Evolutionary conservation across 2,329 filamentous ascomycete genomes (phyloP).

Genomic region (Aspergillus fijiensis): DNA sequence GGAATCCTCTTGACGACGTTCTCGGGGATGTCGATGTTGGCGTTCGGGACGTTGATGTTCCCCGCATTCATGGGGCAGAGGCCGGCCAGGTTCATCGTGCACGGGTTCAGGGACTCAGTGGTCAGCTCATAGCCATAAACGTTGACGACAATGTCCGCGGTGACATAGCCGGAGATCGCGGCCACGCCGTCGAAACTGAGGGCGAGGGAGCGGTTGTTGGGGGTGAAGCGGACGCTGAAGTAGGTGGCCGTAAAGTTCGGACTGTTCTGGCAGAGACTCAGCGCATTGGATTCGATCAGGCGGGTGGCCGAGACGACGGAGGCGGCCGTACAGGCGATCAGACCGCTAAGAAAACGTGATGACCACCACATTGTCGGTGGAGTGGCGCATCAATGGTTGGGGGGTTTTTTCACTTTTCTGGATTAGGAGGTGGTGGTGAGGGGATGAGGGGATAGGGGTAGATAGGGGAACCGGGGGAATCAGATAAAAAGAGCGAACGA

Average conservation of each 20-base stretch:
- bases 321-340: conserved; percentile 39
- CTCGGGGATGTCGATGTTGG: background rate
- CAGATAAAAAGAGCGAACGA: background rate
- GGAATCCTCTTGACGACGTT: conserved; percentile 4
- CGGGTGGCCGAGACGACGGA: conserved; percentile 59
- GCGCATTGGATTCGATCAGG: conserved; percentile 75
- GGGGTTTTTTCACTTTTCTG: too few relatives aligned
- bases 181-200: conserved; percentile 79
- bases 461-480: background rate
- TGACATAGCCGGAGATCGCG: conserved; percentile 77
- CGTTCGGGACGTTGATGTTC: background rate
- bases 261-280: conserved; percentile 79
- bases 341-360: conserved; percentile 33
- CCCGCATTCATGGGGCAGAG: conserved; percentile 11
- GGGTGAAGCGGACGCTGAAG: conserved; percentile 71
- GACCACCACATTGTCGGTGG: conserved; percentile 3
- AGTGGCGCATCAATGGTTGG: background rate
- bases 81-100: conserved; percentile 4
- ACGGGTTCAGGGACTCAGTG: conserved; percentile 3
- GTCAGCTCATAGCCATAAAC: conserved; percentile 10
- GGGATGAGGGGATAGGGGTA: background rate
- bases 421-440: background rate
- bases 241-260: conserved; percentile 82
- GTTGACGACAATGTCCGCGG: conserved; percentile 62
- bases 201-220: conserved; percentile 65